A percentile compares a stretch with the other conserved stretches of the same genome.
phyloP scores from a whole-genome alignment of 257 asterid genomes.

The Forsythia viridissima region DNA sequence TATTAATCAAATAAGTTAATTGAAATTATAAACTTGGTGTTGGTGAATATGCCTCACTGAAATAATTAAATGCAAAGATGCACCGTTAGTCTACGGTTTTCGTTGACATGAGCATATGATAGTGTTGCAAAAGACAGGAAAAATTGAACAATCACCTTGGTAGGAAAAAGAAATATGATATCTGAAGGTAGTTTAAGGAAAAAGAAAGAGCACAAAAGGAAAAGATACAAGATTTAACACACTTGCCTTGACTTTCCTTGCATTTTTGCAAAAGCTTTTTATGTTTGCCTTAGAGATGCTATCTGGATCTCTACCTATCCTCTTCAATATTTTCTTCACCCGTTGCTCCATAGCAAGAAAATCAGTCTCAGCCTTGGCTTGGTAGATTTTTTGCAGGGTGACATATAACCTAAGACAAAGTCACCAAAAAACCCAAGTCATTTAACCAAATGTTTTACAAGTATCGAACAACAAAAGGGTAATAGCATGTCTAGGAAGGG shows the following conservation, averaged over 20 bases:
- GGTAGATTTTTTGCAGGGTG: slow-evolving; percentile 79
- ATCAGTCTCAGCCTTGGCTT: slow-evolving; percentile 98
- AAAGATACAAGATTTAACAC: neutral
- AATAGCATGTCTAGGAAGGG: slow-evolving; percentile 16
- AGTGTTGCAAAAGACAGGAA: neutral
- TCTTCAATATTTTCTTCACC: slow-evolving; percentile 59
- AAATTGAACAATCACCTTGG: neutral
- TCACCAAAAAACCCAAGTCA: slow-evolving; percentile 17
- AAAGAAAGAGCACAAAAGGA: neutral
- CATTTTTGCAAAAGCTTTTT: slow-evolving; percentile 88
- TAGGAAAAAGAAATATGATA: neutral
- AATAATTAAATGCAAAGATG: neutral
- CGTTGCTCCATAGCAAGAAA: slow-evolving; percentile 68
- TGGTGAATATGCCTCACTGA: neutral
- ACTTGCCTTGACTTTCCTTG: slow-evolving; percentile 70
- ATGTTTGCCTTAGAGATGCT: slow-evolving; percentile 75
- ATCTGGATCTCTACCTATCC: slow-evolving; percentile 85
- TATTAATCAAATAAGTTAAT: neutral
- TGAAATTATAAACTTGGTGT: neutral
- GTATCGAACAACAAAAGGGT: neutral
- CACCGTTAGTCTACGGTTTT: neutral
- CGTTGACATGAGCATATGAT: neutral
- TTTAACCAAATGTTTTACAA: neutral
- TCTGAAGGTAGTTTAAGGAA: neutral
- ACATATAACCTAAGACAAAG: slow-evolving; percentile 67